These are phyloP conservation scores for Argentina anserina DNA, from an alignment of 306 rosid species.

Conservation along the genomic window DNA sequence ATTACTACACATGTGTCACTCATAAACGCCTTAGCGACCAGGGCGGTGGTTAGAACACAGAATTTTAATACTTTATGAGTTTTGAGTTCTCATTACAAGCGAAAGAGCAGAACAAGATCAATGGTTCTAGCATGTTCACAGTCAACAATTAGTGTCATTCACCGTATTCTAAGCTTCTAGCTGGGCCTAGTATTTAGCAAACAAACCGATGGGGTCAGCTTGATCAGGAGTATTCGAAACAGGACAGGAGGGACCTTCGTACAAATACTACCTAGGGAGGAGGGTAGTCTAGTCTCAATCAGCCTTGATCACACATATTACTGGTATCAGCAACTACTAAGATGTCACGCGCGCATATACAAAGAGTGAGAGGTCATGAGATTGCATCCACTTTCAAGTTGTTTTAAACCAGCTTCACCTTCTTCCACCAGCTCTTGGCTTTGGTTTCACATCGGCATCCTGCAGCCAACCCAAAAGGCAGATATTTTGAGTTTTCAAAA, in stretches of 20 bases:
- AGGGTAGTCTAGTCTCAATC: neutral
- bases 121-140: neutral
- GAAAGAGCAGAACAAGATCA: neutral
- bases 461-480: constrained; percentile 5
- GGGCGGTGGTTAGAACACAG: too few species aligned
- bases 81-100: neutral
- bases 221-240: neutral
- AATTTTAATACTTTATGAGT: too few species aligned
- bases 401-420: constrained; percentile 14
- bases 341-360: neutral
- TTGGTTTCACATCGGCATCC: constrained; percentile 34
- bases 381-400: neutral
- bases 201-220: neutral
- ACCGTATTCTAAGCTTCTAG: neutral
- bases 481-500: neutral
- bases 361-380: neutral
- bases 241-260: neutral
- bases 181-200: neutral
- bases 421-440: constrained; percentile 30
- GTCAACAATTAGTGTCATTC: neutral
- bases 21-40: neutral
- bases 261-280: neutral
- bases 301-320: neutral
- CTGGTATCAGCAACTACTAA: neutral
- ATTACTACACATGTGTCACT: neutral